Evolutionary conservation across 768 basidiomycete genomes (phyloP).

Genomic region (Ramaria sp.): DNA sequence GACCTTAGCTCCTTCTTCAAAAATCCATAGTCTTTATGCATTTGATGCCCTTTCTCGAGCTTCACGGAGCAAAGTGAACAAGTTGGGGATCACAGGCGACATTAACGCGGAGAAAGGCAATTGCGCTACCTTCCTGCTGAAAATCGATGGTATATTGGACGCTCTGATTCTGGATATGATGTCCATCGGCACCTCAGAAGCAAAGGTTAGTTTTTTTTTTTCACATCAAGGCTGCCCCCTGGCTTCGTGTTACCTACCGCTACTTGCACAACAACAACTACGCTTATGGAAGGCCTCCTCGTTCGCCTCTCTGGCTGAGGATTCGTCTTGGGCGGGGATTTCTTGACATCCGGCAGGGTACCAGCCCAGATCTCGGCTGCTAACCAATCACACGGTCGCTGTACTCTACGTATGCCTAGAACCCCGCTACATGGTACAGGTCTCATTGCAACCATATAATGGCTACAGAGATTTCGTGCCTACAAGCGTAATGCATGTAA

Average conservation of each 20-base stretch:
- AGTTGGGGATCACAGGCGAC: constrained; percentile 49
- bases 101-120: constrained; percentile 49
- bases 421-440: background rate
- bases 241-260: background rate
- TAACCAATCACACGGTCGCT: constrained; percentile 5
- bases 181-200: constrained; percentile 49
- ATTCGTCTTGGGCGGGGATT: background rate
- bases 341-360: background rate
- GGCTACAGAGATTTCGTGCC: background rate
- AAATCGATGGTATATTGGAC: constrained; percentile 85
- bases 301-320: background rate
- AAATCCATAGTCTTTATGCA: constrained; percentile 83
- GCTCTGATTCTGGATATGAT: constrained; percentile 83
- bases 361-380: background rate
- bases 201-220: constrained; percentile 65
- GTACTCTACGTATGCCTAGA: constrained; percentile 6
- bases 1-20: constrained; percentile 50
- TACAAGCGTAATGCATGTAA: constrained; percentile 4
- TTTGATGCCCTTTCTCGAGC: constrained; percentile 90
- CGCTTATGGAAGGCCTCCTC: background rate
- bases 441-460: background rate
- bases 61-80: constrained; percentile 56
- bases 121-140: constrained; percentile 73
- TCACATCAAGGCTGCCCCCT: background rate
- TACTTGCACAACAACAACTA: background rate